phyloP scores from a whole-genome alignment of 345 rosid genomes.

The Punica granatum region DNA sequence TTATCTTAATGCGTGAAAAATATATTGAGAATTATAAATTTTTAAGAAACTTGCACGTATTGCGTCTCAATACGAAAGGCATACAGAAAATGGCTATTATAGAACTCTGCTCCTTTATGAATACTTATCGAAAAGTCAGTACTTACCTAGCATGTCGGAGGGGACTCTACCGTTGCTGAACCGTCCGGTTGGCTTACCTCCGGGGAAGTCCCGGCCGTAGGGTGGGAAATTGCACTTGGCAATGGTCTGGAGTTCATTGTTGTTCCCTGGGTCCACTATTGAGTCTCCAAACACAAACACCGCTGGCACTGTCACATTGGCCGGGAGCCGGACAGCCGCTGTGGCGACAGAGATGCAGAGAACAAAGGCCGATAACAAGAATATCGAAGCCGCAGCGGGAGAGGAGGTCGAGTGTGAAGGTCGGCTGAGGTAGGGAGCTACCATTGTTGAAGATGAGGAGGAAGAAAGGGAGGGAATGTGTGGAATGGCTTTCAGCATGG shows the following conservation, averaged over 20 bases:
- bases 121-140: no score
- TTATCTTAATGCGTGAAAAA: no score
- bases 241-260: conserved; percentile 26
- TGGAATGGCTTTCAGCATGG: background rate
- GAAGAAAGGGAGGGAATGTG: background rate
- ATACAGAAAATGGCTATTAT: no score
- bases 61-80: no score
- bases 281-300: conserved; percentile 58
- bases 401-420: background rate
- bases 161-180: conserved; percentile 25
- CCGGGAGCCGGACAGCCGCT: background rate
- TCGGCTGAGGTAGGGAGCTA: background rate
- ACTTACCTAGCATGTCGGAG: conserved; percentile 16
- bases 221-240: conserved; percentile 42
- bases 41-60: no score
- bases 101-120: no score
- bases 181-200: conserved; percentile 42
- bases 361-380: background rate
- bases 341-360: background rate
- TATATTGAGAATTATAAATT: no score
- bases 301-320: conserved; percentile 21
- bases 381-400: background rate
- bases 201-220: conserved; percentile 50
- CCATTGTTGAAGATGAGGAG: background rate
- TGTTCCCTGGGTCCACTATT: conserved; percentile 58